phyloP scores from a whole-genome alignment of 2,329 filamentous ascomycete species.

The Pyricularia sp. region DNA sequence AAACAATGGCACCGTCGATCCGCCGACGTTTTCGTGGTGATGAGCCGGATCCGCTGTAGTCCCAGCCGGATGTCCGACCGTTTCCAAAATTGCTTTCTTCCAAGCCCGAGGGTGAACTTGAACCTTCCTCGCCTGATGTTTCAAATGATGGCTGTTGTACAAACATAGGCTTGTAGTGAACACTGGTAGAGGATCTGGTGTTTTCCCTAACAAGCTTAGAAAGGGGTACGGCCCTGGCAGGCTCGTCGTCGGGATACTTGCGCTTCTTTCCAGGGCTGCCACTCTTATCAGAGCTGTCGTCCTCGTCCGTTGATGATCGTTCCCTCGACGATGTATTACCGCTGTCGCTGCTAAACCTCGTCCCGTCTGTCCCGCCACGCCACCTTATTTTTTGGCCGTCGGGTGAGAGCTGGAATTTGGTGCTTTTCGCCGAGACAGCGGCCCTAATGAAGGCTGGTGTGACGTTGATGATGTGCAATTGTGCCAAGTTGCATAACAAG shows the following conservation, averaged over 20 bases:
- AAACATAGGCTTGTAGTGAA: constrained; percentile 59
- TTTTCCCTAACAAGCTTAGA: constrained; percentile 29
- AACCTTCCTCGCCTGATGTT: constrained; percentile 33
- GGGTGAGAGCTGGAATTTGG: constrained; percentile 65
- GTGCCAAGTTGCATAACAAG: constrained; percentile 69
- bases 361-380: constrained; percentile 60
- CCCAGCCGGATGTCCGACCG: constrained; percentile 30
- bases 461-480: constrained; percentile 78
- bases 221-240: neutral
- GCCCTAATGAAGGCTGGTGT: constrained; percentile 68
- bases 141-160: constrained; percentile 38
- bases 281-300: constrained; percentile 29
- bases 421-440: constrained; percentile 60
- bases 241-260: constrained; percentile 29
- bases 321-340: constrained; percentile 36
- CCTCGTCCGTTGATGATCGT: constrained; percentile 42
- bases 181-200: constrained; percentile 33
- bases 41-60: constrained; percentile 35
- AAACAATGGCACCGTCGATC: constrained; percentile 69
- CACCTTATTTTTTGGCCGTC: constrained; percentile 75
- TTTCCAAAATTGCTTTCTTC: constrained; percentile 39
- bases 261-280: constrained; percentile 32
- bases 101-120: constrained; percentile 28
- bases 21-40: constrained; percentile 42
- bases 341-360: constrained; percentile 56